Evolutionary conservation across 179 eudicot genomes (phyloP).

Genomic region (Amaranthus tricolor): DNA sequence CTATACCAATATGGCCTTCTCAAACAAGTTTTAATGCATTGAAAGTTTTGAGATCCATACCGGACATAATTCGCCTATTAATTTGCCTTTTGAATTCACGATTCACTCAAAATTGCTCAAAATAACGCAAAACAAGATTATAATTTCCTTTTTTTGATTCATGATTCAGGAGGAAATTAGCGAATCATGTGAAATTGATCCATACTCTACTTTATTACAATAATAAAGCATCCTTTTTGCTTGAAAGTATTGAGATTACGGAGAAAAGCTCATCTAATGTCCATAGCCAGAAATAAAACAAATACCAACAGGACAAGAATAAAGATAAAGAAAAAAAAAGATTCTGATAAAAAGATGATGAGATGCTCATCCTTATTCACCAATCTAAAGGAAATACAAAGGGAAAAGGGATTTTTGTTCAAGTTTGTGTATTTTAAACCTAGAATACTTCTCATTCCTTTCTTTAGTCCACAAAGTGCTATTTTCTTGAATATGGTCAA

Average conservation of each 20-base stretch:
- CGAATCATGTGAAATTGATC: neutral
- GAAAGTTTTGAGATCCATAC: too few relatives aligned
- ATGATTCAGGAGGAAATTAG: too few relatives aligned
- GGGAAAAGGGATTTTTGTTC: neutral
- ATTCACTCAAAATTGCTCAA: too few relatives aligned
- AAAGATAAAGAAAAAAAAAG: neutral
- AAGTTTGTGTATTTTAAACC: constrained; percentile 9
- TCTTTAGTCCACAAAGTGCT: constrained; percentile 2
- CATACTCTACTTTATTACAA: neutral
- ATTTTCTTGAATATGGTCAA: neutral
- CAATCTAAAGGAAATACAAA: constrained; percentile 1
- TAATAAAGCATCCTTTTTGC: neutral
- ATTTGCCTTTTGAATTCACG: too few relatives aligned
- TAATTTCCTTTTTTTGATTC: too few relatives aligned
- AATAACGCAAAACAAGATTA: too few relatives aligned
- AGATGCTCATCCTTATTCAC: constrained; percentile 10
- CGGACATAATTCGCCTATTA: too few relatives aligned
- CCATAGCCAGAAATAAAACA: neutral
- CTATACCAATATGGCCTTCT: neutral
- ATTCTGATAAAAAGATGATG: constrained; percentile 4
- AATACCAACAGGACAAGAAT: neutral
- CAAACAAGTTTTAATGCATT: neutral
- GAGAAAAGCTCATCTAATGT: neutral
- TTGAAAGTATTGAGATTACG: neutral
- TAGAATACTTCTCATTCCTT: constrained; percentile 5